phyloP scores from a whole-genome alignment of 305 asterid genomes.

The Plantago coronopus region DNA sequence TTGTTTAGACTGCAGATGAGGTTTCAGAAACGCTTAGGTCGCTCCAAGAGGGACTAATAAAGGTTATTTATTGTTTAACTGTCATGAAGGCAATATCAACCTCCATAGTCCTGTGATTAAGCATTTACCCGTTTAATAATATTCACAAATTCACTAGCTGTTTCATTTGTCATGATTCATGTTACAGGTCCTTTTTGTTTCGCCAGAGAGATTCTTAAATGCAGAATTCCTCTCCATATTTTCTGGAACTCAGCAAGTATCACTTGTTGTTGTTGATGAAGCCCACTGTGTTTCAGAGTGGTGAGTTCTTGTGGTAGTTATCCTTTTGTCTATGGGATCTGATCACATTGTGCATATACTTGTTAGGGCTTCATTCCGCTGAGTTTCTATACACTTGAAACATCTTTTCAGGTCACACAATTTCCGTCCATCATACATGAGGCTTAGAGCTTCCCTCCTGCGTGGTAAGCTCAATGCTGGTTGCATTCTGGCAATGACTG shows the following conservation, averaged over 20 bases:
- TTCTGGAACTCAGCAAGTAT: constrained; percentile 45
- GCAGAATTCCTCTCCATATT: constrained; percentile 66
- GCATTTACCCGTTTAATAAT: constrained; percentile 4
- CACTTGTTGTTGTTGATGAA: constrained; percentile 92
- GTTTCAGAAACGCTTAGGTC: constrained; percentile 56
- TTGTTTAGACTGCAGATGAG: constrained; percentile 72
- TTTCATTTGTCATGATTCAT: constrained; percentile 21
- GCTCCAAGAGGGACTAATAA: constrained; percentile 71
- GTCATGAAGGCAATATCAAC: not conserved
- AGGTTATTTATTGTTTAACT: constrained; percentile 39
- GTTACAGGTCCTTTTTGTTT: constrained; percentile 86
- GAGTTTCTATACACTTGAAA: constrained; percentile 18
- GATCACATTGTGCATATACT: constrained; percentile 10
- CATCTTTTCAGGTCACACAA: constrained; percentile 86
- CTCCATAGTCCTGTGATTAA: too few relatives aligned
- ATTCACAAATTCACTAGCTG: constrained; percentile 16
- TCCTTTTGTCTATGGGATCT: constrained; percentile 15
- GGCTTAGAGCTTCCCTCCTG: constrained; percentile 86
- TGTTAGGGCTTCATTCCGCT: too few relatives aligned
- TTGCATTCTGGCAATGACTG: constrained; percentile 96
- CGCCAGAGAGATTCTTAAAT: constrained; percentile 92
- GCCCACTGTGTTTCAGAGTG: constrained; percentile 99
- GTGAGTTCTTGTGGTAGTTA: constrained; percentile 43
- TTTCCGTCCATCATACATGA: constrained; percentile 97
- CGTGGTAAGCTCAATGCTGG: constrained; percentile 63